A percentile compares a stretch with the other conserved stretches of the same genome.
These are phyloP conservation scores for Ilex paraguariensis DNA, from an alignment of 305 asterid genomes.

Conservation along the genomic window DNA sequence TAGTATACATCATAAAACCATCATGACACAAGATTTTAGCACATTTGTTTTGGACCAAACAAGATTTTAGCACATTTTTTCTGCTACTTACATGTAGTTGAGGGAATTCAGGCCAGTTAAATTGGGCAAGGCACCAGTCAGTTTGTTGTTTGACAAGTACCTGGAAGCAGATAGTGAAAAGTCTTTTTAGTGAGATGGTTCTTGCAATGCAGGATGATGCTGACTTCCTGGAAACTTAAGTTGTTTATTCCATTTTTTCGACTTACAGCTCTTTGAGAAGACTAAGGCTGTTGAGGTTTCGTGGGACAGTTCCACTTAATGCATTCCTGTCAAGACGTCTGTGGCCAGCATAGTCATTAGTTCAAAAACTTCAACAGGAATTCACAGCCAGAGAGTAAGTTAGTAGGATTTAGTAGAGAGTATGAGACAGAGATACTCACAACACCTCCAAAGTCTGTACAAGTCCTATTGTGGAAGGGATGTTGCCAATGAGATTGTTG, in stretches of 20 bases:
- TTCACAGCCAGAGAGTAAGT: not conserved
- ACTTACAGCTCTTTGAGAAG: conserved; percentile 61
- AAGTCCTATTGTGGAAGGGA: conserved; percentile 66
- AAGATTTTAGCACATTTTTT: too few species aligned
- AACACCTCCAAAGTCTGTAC: conserved; percentile 55
- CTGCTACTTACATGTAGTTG: conserved; percentile 33
- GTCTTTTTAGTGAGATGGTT: not conserved
- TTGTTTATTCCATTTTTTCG: not conserved
- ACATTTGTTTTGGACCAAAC: too few species aligned
- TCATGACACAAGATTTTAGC: too few species aligned
- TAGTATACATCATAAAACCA: not conserved
- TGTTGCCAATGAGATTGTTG: conserved; percentile 55
- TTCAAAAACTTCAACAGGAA: conserved; percentile 5
- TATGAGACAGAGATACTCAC: conserved; percentile 51
- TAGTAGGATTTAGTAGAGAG: not conserved
- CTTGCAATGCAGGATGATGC: not conserved
- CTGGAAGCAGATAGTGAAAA: conserved; percentile 29
- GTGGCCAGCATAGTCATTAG: conserved; percentile 20
- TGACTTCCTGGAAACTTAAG: not conserved
- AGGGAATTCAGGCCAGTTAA: conserved; percentile 54
- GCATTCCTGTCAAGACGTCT: conserved; percentile 79
- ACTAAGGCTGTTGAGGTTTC: conserved; percentile 55
- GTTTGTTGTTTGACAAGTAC: conserved; percentile 58
- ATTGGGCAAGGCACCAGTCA: conserved; percentile 65
- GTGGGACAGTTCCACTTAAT: conserved; percentile 63